These are phyloP conservation scores for Casuarina cunninghamiana DNA, from an alignment of 306 rosid genomes.

Conservation along the genomic window DNA sequence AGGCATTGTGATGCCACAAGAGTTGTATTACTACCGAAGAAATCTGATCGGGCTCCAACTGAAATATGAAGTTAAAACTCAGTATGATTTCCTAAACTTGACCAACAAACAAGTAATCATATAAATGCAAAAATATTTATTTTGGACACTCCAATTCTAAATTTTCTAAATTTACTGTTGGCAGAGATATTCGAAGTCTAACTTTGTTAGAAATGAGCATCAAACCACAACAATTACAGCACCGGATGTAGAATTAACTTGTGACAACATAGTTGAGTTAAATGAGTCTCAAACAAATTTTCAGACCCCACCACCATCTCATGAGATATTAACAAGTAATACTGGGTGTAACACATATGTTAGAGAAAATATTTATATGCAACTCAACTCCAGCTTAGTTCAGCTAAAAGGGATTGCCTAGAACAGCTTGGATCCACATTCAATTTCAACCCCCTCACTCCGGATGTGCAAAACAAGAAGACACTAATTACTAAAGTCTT, in stretches of 20 bases:
- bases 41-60: slow-evolving; percentile 39
- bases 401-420: neutral
- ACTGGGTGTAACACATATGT: neutral
- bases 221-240: neutral
- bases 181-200: neutral
- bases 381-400: neutral
- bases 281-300: neutral
- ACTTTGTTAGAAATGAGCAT: neutral
- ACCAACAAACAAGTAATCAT: slow-evolving; percentile 1
- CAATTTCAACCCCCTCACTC: neutral
- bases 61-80: slow-evolving; percentile 19
- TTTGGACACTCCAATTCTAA: neutral
- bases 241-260: neutral
- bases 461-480: neutral
- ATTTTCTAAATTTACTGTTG: neutral
- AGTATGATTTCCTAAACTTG: slow-evolving; percentile 11
- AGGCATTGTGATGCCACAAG: slow-evolving; percentile 49
- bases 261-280: neutral
- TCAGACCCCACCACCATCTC: neutral
- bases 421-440: neutral
- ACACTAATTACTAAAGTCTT: neutral
- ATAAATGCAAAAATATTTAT: slow-evolving; percentile 13
- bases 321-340: neutral
- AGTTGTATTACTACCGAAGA: slow-evolving; percentile 30
- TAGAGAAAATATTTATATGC: neutral